A percentile compares a stretch with the other conserved stretches of the same genome.
phyloP scores from a whole-genome alignment of 768 basidiomycete genomes.

The Mycena alexandri region DNA sequence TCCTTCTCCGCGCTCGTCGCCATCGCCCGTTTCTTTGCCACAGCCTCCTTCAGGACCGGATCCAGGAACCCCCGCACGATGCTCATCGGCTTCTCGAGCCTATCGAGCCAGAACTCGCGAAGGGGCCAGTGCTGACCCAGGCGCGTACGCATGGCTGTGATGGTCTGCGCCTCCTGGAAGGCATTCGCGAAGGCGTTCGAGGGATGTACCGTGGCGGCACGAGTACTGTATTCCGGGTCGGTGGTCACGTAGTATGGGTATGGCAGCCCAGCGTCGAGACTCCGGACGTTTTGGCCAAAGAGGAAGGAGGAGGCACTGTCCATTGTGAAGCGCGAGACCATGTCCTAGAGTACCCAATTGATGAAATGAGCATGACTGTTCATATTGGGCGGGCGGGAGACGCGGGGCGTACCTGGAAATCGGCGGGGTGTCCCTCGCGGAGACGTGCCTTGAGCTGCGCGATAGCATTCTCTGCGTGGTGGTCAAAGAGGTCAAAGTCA shows the following conservation, averaged over 20 bases:
- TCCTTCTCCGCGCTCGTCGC: slow-evolving; percentile 13
- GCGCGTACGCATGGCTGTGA: slow-evolving; percentile 53
- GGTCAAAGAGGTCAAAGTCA: slow-evolving; percentile 73
- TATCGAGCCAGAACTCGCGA: slow-evolving; percentile 64
- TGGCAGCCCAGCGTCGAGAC: slow-evolving; percentile 61
- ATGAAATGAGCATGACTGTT: not conserved
- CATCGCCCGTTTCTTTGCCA: slow-evolving; percentile 51
- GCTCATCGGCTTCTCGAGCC: slow-evolving; percentile 57
- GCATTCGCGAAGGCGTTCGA: slow-evolving; percentile 57
- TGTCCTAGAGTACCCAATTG: slow-evolving; percentile 48
- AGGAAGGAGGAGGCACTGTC: slow-evolving; percentile 73
- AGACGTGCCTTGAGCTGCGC: slow-evolving; percentile 58
- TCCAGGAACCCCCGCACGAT: slow-evolving; percentile 65
- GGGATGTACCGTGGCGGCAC: not conserved
- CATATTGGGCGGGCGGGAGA: not conserved
- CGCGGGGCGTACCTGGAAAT: slow-evolving; percentile 63
- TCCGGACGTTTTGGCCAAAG: slow-evolving; percentile 61
- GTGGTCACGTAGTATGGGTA: slow-evolving; percentile 54
- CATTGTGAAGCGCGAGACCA: slow-evolving; percentile 68
- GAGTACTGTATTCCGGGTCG: not conserved
- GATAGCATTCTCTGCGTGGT: slow-evolving; percentile 66
- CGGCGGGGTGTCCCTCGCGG: slow-evolving; percentile 61
- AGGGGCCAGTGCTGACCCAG: slow-evolving; percentile 64
- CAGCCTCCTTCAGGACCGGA: slow-evolving; percentile 63
- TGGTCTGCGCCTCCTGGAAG: slow-evolving; percentile 62